phyloP scores from a whole-genome alignment of 2,329 filamentous ascomycete genomes.

The Paracoccidioides lutzii region DNA sequence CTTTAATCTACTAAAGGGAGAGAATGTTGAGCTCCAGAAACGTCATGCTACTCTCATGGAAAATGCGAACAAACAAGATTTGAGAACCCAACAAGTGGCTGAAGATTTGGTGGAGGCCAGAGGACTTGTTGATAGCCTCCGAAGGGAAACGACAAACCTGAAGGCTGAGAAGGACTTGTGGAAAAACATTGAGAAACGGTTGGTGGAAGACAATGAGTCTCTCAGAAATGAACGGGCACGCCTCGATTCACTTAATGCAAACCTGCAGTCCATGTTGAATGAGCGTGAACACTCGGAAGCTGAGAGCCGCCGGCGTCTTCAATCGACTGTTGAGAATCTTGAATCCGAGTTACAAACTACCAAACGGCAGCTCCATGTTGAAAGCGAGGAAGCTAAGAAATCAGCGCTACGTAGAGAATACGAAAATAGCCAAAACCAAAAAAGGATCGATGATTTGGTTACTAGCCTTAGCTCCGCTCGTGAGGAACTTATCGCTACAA shows the following conservation, averaged over 20 bases:
- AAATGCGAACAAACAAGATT: slow-evolving; percentile 75
- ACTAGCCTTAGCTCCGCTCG: slow-evolving; percentile 64
- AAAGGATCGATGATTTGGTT: slow-evolving; percentile 83
- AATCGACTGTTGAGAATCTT: slow-evolving; percentile 62
- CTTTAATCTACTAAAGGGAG: slow-evolving; percentile 66
- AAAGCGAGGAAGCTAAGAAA: slow-evolving; percentile 75
- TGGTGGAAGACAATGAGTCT: slow-evolving; percentile 76
- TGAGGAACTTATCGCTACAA: slow-evolving; percentile 73
- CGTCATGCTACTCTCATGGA: slow-evolving; percentile 65
- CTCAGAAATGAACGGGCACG: slow-evolving; percentile 73
- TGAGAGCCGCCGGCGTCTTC: slow-evolving; percentile 67
- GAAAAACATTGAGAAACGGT: slow-evolving; percentile 82
- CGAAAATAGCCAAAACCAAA: slow-evolving; percentile 75
- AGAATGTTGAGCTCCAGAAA: slow-evolving; percentile 79
- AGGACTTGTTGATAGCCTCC: slow-evolving; percentile 69
- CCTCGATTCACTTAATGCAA: slow-evolving; percentile 68
- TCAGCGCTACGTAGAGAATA: slow-evolving; percentile 74
- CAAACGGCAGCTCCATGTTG: slow-evolving; percentile 72
- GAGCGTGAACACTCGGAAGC: slow-evolving; percentile 77
- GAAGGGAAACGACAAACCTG: slow-evolving; percentile 80
- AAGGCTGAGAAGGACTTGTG: slow-evolving; percentile 91
- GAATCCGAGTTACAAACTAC: slow-evolving; percentile 65
- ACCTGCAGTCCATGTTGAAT: slow-evolving; percentile 79
- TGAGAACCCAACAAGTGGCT: slow-evolving; percentile 78
- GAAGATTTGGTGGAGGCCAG: slow-evolving; percentile 84